Evolutionary conservation across 2,329 filamentous ascomycete species (phyloP).

Genomic region (Exophiala sp.): DNA sequence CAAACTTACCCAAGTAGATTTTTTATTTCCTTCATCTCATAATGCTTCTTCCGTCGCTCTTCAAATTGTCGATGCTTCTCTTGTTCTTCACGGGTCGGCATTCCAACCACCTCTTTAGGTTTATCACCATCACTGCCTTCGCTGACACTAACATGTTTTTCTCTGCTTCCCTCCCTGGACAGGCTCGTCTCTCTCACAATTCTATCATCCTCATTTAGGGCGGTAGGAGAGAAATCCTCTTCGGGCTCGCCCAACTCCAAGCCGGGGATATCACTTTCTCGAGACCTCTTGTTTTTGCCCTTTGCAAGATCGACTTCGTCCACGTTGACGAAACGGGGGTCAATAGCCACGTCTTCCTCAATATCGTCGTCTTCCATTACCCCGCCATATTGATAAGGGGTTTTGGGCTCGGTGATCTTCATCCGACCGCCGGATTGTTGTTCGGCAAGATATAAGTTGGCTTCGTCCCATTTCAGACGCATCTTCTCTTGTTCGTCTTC

Average conservation of each 20-base stretch:
- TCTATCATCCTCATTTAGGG: conserved; percentile 40
- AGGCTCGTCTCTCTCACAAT: conserved; percentile 39
- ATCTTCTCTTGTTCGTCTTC: conserved; percentile 58
- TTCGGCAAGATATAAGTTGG: conserved; percentile 93
- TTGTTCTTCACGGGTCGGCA: conserved; percentile 63
- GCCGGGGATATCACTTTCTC: conserved; percentile 79
- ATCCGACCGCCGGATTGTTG: conserved; percentile 90
- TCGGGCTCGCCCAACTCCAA: conserved; percentile 91
- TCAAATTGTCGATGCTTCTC: conserved; percentile 94
- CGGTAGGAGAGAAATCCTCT: conserved; percentile 54
- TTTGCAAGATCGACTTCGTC: conserved; percentile 59
- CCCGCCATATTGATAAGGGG: conserved; percentile 88
- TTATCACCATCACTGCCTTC: conserved; percentile 44
- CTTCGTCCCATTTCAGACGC: conserved; percentile 96
- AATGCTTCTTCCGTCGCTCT: conserved; percentile 87
- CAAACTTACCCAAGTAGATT: conserved; percentile 67
- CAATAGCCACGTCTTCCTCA: conserved; percentile 34
- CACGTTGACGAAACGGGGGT: conserved; percentile 30
- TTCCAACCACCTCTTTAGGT: conserved; percentile 45
- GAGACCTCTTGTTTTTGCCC: conserved; percentile 39
- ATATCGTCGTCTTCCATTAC: conserved; percentile 76
- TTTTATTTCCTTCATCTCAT: conserved; percentile 96
- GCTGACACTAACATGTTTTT: conserved; percentile 79
- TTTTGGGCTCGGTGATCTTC: conserved; percentile 99
- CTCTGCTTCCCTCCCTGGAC: conserved; percentile 39